These are phyloP conservation scores for Scytalidium sp. DNA, from an alignment of 2,329 filamentous ascomycete genomes.

Conservation along the genomic window DNA sequence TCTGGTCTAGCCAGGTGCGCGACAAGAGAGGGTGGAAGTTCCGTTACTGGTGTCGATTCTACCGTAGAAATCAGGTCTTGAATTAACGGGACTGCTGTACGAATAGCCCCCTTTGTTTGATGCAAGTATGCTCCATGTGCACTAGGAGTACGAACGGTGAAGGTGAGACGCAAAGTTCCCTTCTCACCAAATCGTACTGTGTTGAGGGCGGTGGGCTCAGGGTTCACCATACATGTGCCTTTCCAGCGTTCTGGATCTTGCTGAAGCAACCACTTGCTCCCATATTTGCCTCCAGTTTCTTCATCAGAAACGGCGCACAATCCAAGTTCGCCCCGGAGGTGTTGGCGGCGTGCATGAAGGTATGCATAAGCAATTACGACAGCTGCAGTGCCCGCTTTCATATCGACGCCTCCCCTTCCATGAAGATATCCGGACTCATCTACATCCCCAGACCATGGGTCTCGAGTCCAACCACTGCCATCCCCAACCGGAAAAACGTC, in stretches of 20 bases:
- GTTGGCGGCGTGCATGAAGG: slow-evolving; percentile 20
- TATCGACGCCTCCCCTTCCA: slow-evolving; percentile 38
- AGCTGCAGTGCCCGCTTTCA: slow-evolving; percentile 40
- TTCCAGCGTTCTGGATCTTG: slow-evolving; percentile 28
- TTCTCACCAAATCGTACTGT: slow-evolving; percentile 40
- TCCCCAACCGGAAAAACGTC: slow-evolving; percentile 37
- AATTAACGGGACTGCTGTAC: slow-evolving; percentile 31
- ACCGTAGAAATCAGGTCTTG: slow-evolving; percentile 22
- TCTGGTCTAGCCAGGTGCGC: slow-evolving; percentile 27
- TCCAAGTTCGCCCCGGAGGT: slow-evolving; percentile 19
- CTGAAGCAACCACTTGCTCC: slow-evolving; percentile 33
- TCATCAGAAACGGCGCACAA: slow-evolving; percentile 36
- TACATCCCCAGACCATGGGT: slow-evolving; percentile 35
- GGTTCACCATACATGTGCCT: slow-evolving; percentile 36
- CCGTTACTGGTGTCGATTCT: slow-evolving; percentile 22
- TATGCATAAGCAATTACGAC: slow-evolving; percentile 35
- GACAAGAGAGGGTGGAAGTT: slow-evolving; percentile 24
- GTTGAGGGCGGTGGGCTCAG: slow-evolving; percentile 33
- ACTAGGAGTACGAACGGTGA: slow-evolving; percentile 28
- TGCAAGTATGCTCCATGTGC: slow-evolving; percentile 39
- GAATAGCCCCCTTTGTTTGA: slow-evolving; percentile 33
- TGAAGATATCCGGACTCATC: slow-evolving; percentile 27
- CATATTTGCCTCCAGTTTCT: slow-evolving; percentile 36
- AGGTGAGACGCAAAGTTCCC: slow-evolving; percentile 36
- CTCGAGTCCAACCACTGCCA: slow-evolving; percentile 29